A percentile compares a stretch with the other conserved stretches of the same genome.
phyloP scores from a whole-genome alignment of 2,329 filamentous ascomycete genomes.

The Tolypocladium paradoxum region DNA sequence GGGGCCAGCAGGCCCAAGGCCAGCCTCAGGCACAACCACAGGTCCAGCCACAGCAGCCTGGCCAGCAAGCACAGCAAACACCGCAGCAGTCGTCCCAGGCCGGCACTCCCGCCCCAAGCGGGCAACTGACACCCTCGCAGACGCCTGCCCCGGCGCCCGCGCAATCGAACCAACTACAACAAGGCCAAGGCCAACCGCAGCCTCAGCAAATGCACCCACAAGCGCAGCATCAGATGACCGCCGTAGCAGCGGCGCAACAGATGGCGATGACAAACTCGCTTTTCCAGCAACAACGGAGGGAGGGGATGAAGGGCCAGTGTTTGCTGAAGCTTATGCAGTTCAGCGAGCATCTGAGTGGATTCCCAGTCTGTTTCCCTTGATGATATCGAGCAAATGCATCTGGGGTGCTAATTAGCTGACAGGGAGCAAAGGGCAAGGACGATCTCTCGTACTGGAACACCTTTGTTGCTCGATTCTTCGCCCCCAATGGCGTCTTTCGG shows the following conservation, averaged over 20 bases:
- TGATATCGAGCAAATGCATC: background rate
- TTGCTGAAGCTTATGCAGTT: conserved; percentile 52
- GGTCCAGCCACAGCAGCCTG: conserved; percentile 20
- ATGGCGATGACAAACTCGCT: conserved; percentile 21
- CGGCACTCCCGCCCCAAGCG: conserved; percentile 28
- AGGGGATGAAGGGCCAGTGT: conserved; percentile 44
- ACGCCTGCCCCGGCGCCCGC: conserved; percentile 27
- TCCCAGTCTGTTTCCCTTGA: conserved; percentile 28
- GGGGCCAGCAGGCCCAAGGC: conserved; percentile 16
- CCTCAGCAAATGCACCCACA: conserved; percentile 17
- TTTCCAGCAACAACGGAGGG: conserved; percentile 37
- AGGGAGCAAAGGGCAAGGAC: conserved; percentile 50
- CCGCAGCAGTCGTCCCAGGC: conserved; percentile 32
- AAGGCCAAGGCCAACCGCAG: conserved; percentile 22
- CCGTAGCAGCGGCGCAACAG: conserved; percentile 21
- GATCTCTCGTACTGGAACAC: conserved; percentile 67
- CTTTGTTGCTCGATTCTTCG: conserved; percentile 77
- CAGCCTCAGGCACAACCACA: conserved; percentile 25
- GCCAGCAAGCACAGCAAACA: conserved; percentile 27
- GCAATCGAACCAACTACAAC: conserved; percentile 19
- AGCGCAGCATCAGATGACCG: conserved; percentile 18
- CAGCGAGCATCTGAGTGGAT: conserved; percentile 50
- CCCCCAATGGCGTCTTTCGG: conserved; percentile 63
- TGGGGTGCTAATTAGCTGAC: conserved; percentile 3
- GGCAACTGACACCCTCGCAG: conserved; percentile 39